A percentile compares a stretch with the other conserved stretches of the same genome.
phyloP scores from a whole-genome alignment of 2,329 filamentous ascomycete species.

The Fusarium phyllophilum region DNA sequence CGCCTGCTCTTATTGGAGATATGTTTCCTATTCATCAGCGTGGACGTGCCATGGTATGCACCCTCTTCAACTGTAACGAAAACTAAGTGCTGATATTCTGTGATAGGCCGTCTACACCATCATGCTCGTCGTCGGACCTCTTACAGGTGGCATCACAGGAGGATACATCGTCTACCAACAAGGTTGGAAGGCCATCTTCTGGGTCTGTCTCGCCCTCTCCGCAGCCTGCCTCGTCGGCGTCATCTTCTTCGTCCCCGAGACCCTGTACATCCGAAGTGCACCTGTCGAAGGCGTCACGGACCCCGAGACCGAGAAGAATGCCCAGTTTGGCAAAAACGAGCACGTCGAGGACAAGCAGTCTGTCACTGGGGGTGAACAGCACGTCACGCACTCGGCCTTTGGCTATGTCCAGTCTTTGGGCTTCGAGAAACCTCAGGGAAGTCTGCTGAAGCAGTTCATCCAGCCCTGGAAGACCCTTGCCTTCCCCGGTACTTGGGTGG shows the following conservation, averaged over 20 bases:
- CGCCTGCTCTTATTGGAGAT: conserved; percentile 49
- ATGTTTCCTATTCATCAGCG: conserved; percentile 51
- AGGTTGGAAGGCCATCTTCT: conserved; percentile 49
- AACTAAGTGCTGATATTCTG: accelerated
- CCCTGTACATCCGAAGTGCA: conserved; percentile 41
- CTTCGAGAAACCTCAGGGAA: conserved; percentile 13
- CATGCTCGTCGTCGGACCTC: conserved; percentile 46
- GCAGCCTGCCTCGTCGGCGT: conserved; percentile 39
- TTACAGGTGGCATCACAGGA: conserved; percentile 49
- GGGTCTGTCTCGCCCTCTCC: conserved; percentile 45
- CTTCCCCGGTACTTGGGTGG: conserved; percentile 50
- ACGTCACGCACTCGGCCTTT: neutral
- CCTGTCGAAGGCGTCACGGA: neutral
- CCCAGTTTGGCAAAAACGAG: conserved; percentile 6
- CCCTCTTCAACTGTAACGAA: accelerated
- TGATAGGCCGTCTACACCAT: conserved; percentile 48
- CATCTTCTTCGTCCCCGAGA: conserved; percentile 50
- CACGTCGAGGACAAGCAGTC: conserved; percentile 15
- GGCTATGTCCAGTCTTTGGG: conserved; percentile 21
- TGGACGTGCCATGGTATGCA: conserved; percentile 46
- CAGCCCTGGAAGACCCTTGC: conserved; percentile 27
- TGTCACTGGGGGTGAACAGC: neutral
- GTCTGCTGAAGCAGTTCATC: neutral
- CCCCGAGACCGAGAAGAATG: neutral
- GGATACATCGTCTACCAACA: conserved; percentile 49